Percentiles rank a stretch among this genome's conserved stretches.
Evolutionary conservation across 2,329 filamentous ascomycete genomes (phyloP).

Genomic region (Arthrobotrys conoides): DNA sequence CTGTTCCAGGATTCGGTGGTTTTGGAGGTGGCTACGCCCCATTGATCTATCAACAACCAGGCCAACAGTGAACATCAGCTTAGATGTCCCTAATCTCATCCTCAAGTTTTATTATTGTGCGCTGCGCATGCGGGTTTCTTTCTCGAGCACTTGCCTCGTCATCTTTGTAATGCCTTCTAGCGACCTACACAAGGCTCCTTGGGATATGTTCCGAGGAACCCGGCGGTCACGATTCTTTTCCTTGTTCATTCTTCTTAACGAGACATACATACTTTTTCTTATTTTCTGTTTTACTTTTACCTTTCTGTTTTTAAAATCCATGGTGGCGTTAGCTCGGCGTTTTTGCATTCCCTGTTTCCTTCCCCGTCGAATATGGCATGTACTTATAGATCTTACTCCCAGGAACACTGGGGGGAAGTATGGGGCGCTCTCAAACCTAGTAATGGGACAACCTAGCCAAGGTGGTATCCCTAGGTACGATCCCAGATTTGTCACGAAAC

Average conservation of each 20-base stretch:
- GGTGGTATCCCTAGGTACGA: not conserved
- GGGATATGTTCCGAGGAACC: slow-evolving; percentile 4
- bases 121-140: not conserved
- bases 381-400: slow-evolving; percentile 36
- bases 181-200: not conserved
- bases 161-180: slow-evolving; percentile 29
- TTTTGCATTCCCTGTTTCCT: slow-evolving; percentile 20
- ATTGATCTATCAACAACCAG: slow-evolving; percentile 58
- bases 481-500: not conserved
- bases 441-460: not conserved
- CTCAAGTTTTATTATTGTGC: not conserved
- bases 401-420: not conserved
- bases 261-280: slow-evolving; percentile 36
- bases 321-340: slow-evolving; percentile 46
- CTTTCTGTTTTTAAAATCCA: slow-evolving; percentile 15
- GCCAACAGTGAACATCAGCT: slow-evolving; percentile 38
- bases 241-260: slow-evolving; percentile 44
- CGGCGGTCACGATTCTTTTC: slow-evolving; percentile 36
- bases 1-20: slow-evolving; percentile 47
- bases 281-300: not conserved
- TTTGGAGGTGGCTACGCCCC: slow-evolving; percentile 48
- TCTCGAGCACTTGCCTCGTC: not conserved
- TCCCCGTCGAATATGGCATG: slow-evolving; percentile 22
- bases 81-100: not conserved
- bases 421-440: not conserved